Percentiles rank a stretch among this genome's conserved stretches.
phyloP scores from a whole-genome alignment of 2,329 filamentous ascomycete genomes.

The Phaeosphaeria sp. region DNA sequence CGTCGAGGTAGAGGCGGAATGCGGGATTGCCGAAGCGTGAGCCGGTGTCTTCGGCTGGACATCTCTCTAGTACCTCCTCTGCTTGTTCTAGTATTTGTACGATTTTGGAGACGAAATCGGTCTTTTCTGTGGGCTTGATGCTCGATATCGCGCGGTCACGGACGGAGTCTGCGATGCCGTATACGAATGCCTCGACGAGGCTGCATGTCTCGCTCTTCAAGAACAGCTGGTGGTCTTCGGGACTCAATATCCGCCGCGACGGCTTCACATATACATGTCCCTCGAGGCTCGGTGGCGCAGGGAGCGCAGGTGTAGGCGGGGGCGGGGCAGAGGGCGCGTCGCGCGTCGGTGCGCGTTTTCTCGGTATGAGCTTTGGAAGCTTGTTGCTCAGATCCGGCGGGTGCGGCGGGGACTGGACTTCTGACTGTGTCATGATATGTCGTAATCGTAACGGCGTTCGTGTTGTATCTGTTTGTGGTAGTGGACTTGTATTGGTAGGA shows the following conservation, averaged over 20 bases:
- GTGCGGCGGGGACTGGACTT: slow-evolving; percentile 20
- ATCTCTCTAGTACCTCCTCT: slow-evolving; percentile 68
- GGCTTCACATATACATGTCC: slow-evolving; percentile 71
- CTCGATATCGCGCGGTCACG: slow-evolving; percentile 70
- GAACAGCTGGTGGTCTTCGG: slow-evolving; percentile 81
- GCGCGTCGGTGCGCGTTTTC: slow-evolving; percentile 33
- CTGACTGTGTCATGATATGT: slow-evolving; percentile 20
- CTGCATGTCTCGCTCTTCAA: slow-evolving; percentile 76
- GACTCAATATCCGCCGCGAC: slow-evolving; percentile 80
- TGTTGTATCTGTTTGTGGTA: neutral
- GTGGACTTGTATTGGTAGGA: neutral
- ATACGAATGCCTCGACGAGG: slow-evolving; percentile 84
- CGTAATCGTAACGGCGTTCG: neutral
- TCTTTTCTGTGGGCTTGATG: slow-evolving; percentile 65
- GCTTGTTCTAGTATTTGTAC: slow-evolving; percentile 74
- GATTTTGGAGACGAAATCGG: slow-evolving; percentile 68
- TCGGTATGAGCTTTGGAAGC: slow-evolving; percentile 46
- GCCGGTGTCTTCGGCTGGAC: slow-evolving; percentile 85
- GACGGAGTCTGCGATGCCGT: slow-evolving; percentile 83
- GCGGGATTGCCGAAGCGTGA: slow-evolving; percentile 94
- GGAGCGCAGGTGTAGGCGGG: slow-evolving; percentile 77
- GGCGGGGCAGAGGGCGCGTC: slow-evolving; percentile 58
- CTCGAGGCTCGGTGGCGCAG: slow-evolving; percentile 69
- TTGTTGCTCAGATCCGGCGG: slow-evolving; percentile 34
- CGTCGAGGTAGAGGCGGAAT: slow-evolving; percentile 82